Percentiles rank a stretch among this genome's conserved stretches.
These are phyloP conservation scores for Ogataea minuta DNA, from an alignment of 805 yeast species.

Conservation along the genomic window DNA sequence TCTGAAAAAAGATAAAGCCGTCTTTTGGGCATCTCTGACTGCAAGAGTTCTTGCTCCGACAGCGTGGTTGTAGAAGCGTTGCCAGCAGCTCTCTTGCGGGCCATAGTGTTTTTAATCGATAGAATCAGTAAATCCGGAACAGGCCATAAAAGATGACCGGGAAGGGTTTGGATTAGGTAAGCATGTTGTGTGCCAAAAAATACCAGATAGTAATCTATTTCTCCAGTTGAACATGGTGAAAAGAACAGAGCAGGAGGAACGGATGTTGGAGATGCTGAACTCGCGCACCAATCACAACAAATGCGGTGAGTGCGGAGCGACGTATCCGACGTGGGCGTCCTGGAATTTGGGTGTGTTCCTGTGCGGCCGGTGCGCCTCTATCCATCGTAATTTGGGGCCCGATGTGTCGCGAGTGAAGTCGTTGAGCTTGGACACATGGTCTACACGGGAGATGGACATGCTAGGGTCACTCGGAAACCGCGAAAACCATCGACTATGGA, in stretches of 20 bases:
- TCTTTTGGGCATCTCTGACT: too few relatives aligned
- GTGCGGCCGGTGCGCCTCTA: slow-evolving; percentile 83
- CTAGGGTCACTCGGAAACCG: slow-evolving; percentile 56
- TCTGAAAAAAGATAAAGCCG: slow-evolving; percentile 36
- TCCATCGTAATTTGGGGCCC: slow-evolving; percentile 64
- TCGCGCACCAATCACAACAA: slow-evolving; percentile 56
- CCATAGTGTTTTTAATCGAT: too few relatives aligned
- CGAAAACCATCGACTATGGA: slow-evolving; percentile 61
- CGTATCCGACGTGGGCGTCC: slow-evolving; percentile 59
- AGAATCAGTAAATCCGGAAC: too few relatives aligned
- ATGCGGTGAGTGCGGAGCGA: slow-evolving; percentile 76
- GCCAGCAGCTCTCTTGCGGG: too few relatives aligned
- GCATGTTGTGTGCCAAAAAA: neutral
- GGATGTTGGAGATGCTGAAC: slow-evolving; percentile 59
- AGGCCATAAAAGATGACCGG: neutral
- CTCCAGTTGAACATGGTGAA: slow-evolving; percentile 2
- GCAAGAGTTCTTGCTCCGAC: too few relatives aligned
- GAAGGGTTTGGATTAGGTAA: too few relatives aligned
- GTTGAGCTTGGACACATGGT: slow-evolving; percentile 72
- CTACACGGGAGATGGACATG: slow-evolving; percentile 48
- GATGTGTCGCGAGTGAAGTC: slow-evolving; percentile 68
- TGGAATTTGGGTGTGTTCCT: slow-evolving; percentile 63
- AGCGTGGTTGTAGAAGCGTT: too few relatives aligned
- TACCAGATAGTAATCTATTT: slow-evolving; percentile 1
- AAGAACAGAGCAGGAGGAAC: slow-evolving; percentile 27